Evolutionary conservation across 768 basidiomycete genomes (phyloP), one percentile per base, ranked within the genome.

Genomic region (Termitomyces sp.): DNA sequence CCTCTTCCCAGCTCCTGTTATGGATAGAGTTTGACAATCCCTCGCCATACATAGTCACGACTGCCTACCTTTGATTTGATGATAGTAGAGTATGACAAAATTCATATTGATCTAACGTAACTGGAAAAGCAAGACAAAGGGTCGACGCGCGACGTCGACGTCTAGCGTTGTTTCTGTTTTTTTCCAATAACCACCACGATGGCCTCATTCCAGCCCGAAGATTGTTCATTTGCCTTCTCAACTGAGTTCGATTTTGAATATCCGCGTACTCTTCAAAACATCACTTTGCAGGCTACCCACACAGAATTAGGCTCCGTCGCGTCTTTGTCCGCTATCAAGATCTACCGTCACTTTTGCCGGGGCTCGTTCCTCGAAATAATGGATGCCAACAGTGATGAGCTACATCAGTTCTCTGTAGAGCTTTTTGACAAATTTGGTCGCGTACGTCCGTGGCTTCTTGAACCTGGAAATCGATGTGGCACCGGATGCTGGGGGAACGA

Each of bases 401-500:
- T 75, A n/a, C 57, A 62, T 32, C 55, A 69, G n/a, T 71, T 74
- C 49, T 66, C 71, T 16, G 40, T 58, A 2, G 59, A 42, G 2
- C 52, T 75, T 1, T 74, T 73, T 34, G 71, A 76, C 59, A 65
- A 69, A 40, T 33, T 64, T 53, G 67, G 68, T 4, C 44, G 56
- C 7, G 37, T 72, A n/a, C 64, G 63, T 42, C 53, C 64, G 3
- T 64, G 64, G 55, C 56, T 71, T 4, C 48, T 69, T 16, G 65
- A 71, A 18, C 59, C 67, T 18, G 64, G 67, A n/a, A 50, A 62
- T 30, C 68, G 68, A 44, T 68, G 66, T 43, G 73, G 73, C 10
- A 67, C 69, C 0, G 70, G 72, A 6, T 69, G 66, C 32, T 74
- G 70, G 71, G 70, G 68, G 3, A 46, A 30, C 2, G 70, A 73